Conservation (phyloP, 371 early-diverging fungal species). For the Blyttiomyces sp. region DNA sequence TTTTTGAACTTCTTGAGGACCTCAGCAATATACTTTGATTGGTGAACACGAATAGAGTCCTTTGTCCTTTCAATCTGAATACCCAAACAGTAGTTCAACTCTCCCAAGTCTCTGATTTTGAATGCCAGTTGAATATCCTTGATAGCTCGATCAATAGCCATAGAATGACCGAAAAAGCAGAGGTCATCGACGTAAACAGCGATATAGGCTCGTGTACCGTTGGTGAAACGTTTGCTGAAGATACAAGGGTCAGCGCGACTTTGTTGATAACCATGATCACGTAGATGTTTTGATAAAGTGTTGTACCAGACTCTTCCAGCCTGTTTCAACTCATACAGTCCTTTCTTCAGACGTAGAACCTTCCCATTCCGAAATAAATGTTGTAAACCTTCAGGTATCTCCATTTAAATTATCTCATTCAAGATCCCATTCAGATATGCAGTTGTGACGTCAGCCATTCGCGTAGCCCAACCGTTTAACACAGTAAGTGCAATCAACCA, state of each 20-base stretch:
- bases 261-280: not conserved
- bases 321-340: constrained; percentile 24
- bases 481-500: constrained; percentile 11
- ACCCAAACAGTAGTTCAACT: not conserved
- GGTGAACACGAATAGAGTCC: not conserved
- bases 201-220: not conserved
- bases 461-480: constrained; percentile 1
- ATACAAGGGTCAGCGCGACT: constrained; percentile 21
- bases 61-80: not conserved
- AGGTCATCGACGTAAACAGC: constrained; percentile 25
- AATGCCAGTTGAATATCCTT: not conserved
- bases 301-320: constrained; percentile 20
- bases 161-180: not conserved
- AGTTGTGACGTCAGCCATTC: not conserved
- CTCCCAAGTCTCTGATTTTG: constrained; percentile 6
- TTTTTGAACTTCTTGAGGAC: no score
- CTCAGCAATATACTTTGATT: no score
- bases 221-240: not conserved
- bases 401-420: constrained; percentile 2
- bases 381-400: not conserved
- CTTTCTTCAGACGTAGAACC: not conserved
- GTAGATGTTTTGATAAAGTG: constrained; percentile 3
- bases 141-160: not conserved
- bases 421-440: constrained; percentile 17
- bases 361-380: not conserved